Evolutionary conservation across 257 asterid genomes (phyloP).

Genomic region (Leptodermis oblonga): DNA sequence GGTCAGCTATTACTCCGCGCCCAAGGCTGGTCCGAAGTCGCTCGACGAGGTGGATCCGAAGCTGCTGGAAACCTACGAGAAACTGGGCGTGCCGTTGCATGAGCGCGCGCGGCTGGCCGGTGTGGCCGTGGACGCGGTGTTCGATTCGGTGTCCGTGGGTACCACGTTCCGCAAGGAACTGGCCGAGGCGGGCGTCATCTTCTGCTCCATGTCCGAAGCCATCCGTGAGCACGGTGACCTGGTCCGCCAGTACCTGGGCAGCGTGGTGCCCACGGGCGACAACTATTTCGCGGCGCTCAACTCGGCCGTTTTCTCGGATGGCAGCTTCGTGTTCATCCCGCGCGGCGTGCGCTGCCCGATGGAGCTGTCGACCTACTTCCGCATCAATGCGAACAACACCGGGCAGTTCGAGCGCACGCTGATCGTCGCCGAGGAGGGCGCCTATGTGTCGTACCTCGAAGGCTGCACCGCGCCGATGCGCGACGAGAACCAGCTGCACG

Average conservation of each 20-base stretch:
- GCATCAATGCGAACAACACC: constrained; percentile 83
- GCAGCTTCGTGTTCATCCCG: constrained; percentile 70
- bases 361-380: constrained; percentile 76
- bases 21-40: constrained; percentile 62
- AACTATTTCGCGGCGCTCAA: constrained; percentile 69
- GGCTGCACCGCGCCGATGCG: constrained; percentile 88
- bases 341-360: constrained; percentile 67
- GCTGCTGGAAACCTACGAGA: constrained; percentile 63
- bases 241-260: constrained; percentile 55
- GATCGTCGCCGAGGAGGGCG: constrained; percentile 78
- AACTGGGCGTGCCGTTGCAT: constrained; percentile 68
- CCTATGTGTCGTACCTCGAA: constrained; percentile 75
- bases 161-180: constrained; percentile 73
- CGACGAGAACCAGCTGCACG: constrained; percentile 79
- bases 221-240: constrained; percentile 62
- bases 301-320: constrained; percentile 81
- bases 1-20: constrained; percentile 67
- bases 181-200: constrained; percentile 69
- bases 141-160: constrained; percentile 82
- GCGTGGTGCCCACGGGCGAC: constrained; percentile 76
- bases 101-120: constrained; percentile 70
- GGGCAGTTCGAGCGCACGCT: constrained; percentile 88
- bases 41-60: constrained; percentile 85
- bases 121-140: constrained; percentile 82
- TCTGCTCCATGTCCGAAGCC: constrained; percentile 86